These are phyloP conservation scores for Curvularia sp. DNA, from an alignment of 2,329 filamentous ascomycete genomes.

Conservation along the genomic window DNA sequence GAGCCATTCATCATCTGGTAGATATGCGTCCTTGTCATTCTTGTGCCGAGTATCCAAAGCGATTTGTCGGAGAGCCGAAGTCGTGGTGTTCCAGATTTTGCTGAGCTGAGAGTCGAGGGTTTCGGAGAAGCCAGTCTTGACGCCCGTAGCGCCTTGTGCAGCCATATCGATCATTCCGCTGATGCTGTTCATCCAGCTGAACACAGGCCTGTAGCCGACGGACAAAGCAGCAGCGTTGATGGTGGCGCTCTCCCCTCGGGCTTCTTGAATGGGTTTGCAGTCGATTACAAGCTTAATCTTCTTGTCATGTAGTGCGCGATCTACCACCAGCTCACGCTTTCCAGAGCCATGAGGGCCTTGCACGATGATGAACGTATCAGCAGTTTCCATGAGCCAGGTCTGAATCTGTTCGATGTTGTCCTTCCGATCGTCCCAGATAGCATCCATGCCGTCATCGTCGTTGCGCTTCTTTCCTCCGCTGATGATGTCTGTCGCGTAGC, in stretches of 20 bases:
- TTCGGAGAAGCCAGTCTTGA: conserved; percentile 93
- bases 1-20: conserved; percentile 85
- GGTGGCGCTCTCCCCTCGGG: conserved; percentile 83
- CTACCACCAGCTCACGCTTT: conserved; percentile 85
- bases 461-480: conserved; percentile 63
- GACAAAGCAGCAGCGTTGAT: conserved; percentile 81
- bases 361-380: conserved; percentile 91
- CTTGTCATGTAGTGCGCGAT: conserved; percentile 78
- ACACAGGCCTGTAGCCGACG: conserved; percentile 91
- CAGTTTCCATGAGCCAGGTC: conserved; percentile 85
- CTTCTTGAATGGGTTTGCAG: conserved; percentile 92
- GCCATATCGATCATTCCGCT: conserved; percentile 92
- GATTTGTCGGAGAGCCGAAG: conserved; percentile 78
- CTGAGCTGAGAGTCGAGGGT: conserved; percentile 86
- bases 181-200: conserved; percentile 95
- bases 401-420: conserved; percentile 81
- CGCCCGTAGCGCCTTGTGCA: conserved; percentile 89
- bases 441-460: conserved; percentile 73
- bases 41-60: conserved; percentile 74
- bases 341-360: conserved; percentile 91
- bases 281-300: conserved; percentile 85
- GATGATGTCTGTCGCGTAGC: conserved; percentile 71
- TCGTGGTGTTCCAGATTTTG: conserved; percentile 88
- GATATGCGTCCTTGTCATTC: conserved; percentile 72
- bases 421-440: conserved; percentile 87